Conservation (phyloP, 768 basidiomycete species). For the Tricholoma matsutake region DNA sequence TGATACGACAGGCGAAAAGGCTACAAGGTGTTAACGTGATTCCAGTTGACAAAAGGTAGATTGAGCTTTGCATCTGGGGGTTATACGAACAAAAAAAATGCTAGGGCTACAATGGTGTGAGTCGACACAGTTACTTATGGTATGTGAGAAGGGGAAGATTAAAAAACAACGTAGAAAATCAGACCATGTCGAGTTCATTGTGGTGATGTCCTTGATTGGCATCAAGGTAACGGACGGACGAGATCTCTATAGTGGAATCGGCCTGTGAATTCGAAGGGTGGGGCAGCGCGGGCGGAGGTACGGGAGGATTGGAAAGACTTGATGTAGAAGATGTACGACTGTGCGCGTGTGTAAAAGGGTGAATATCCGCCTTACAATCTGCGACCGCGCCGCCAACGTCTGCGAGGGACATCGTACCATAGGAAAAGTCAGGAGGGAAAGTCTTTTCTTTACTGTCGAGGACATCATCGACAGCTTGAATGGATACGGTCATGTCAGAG, state of each 20-base stretch:
- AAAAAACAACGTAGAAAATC: too few species aligned
- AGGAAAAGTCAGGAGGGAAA: conserved; percentile 32
- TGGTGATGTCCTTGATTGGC: background rate
- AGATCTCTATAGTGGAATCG: conserved; percentile 28
- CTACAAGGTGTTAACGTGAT: too few species aligned
- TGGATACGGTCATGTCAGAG: conserved; percentile 38
- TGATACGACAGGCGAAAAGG: too few species aligned
- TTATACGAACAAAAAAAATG: too few species aligned
- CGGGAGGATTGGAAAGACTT: conserved; percentile 24
- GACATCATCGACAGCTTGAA: conserved; percentile 36
- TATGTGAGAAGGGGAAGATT: too few species aligned
- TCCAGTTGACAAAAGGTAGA: too few species aligned
- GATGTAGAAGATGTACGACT: conserved; percentile 36
- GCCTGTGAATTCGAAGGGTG: conserved; percentile 20
- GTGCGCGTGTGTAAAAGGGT: conserved; percentile 29
- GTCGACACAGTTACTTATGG: too few species aligned
- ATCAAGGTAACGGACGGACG: conserved; percentile 21
- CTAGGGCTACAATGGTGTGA: too few species aligned
- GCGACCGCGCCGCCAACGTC: conserved; percentile 40
- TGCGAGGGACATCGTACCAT: conserved; percentile 31
- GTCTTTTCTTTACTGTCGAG: conserved; percentile 30
- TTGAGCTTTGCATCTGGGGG: too few species aligned
- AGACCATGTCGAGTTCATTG: too few species aligned
- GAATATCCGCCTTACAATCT: conserved; percentile 29
- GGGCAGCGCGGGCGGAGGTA: conserved; percentile 1